Percentiles rank a stretch among this genome's conserved stretches.
These are phyloP conservation scores for Hypoxylon sp. DNA, from an alignment of 2,329 filamentous ascomycete species.

Conservation along the genomic window DNA sequence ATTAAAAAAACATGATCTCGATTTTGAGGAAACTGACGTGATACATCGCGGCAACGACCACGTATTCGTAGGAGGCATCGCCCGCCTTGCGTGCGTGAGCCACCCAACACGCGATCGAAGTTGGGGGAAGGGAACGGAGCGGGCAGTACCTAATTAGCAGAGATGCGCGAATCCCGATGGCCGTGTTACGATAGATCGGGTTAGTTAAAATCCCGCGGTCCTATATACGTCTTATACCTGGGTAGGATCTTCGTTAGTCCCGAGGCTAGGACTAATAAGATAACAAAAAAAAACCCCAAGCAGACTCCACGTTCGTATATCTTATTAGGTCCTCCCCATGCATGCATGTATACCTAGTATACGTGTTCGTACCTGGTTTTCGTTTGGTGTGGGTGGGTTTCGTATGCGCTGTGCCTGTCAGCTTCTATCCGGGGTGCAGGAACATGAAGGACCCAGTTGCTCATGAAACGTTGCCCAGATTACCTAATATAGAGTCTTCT, in stretches of 20 bases:
- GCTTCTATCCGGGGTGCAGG: conserved; percentile 36
- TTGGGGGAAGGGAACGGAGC: background rate
- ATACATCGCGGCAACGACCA: background rate
- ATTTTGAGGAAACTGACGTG: background rate
- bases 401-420: conserved; percentile 22
- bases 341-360: background rate
- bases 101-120: conserved; percentile 5
- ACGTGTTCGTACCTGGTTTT: conserved; percentile 28
- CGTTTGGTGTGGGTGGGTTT: conserved; percentile 10
- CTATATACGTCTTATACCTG: no score
- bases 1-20: background rate
- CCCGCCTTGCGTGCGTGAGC: background rate
- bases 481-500: conserved; percentile 31
- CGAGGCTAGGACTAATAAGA: background rate
- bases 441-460: conserved; percentile 6
- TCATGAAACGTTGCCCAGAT: conserved; percentile 21
- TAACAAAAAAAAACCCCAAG: no score
- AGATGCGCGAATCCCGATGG: background rate
- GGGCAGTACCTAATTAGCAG: background rate
- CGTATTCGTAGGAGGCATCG: background rate
- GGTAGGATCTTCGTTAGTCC: background rate
- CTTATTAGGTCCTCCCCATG: conserved; percentile 11
- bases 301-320: conserved; percentile 15
- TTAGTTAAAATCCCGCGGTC: background rate
- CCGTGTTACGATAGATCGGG: background rate